phyloP scores from a whole-genome alignment of 2,329 filamentous ascomycete genomes.

The Verticillium nubilum region DNA sequence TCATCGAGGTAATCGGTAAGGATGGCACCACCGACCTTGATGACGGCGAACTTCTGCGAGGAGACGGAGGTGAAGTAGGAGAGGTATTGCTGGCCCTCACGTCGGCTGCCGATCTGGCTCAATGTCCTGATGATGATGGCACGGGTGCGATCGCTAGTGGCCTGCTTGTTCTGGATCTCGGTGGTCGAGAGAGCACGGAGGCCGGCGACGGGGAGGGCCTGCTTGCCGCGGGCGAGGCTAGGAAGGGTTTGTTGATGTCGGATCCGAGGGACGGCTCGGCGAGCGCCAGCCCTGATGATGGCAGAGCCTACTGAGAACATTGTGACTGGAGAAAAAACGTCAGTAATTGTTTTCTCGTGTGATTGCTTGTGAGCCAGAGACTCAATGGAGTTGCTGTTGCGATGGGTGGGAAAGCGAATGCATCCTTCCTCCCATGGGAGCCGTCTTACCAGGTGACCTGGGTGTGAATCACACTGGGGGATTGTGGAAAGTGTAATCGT shows the following conservation, averaged over 20 bases:
- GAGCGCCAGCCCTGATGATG: conserved; percentile 36
- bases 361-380: conserved; percentile 11
- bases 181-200: conserved; percentile 23
- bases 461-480: not conserved
- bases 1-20: conserved; percentile 91
- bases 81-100: conserved; percentile 95
- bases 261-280: conserved; percentile 30
- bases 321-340: conserved; percentile 7
- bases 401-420: conserved; percentile 5
- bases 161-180: conserved; percentile 23
- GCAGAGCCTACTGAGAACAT: conserved; percentile 39
- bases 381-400: conserved; percentile 14
- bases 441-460: not conserved
- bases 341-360: not conserved
- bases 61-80: conserved; percentile 96
- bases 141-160: conserved; percentile 57
- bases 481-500: not conserved
- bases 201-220: conserved; percentile 8
- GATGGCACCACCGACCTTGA: conserved; percentile 96
- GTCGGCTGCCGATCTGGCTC: conserved; percentile 92
- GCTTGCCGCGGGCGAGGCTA: conserved; percentile 3
- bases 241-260: conserved; percentile 12
- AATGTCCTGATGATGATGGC: conserved; percentile 84
- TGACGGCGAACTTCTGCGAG: conserved; percentile 94
- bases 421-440: not conserved